Evolutionary conservation across 202 grass and related monocot genomes (phyloP).

Genomic region (Sporobolus alterniflorus): DNA sequence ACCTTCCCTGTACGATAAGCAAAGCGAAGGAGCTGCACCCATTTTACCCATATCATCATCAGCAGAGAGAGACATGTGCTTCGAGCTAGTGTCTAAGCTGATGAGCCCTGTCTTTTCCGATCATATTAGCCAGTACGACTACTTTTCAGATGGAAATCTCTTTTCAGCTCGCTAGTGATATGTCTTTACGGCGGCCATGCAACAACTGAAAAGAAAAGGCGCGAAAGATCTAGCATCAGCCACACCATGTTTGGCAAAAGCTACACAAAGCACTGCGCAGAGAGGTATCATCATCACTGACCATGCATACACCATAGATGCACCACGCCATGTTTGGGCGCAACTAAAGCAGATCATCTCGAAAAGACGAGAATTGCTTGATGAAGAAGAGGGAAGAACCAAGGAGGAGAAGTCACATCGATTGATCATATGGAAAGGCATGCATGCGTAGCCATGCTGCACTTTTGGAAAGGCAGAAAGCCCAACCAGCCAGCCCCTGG

Average conservation of each 20-base stretch:
- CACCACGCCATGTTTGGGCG: neutral
- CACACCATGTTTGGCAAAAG: constrained; percentile 48
- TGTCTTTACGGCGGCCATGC: constrained; percentile 50
- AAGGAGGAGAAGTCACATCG: constrained; percentile 19
- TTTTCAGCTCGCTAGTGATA: constrained; percentile 20
- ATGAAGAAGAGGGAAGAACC: neutral
- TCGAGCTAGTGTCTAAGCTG: neutral
- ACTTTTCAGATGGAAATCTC: constrained; percentile 53
- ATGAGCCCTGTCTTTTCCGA: constrained; percentile 3
- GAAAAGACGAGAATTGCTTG: constrained; percentile 16
- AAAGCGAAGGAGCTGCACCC: constrained; percentile 41
- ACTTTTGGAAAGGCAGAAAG: constrained; percentile 29
- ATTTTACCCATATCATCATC: neutral
- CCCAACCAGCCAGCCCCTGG: neutral
- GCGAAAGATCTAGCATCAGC: constrained; percentile 40
- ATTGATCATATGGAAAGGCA: constrained; percentile 24
- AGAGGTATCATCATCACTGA: constrained; percentile 11
- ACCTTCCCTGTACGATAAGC: constrained; percentile 34
- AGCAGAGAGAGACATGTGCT: constrained; percentile 7
- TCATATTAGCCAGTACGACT: constrained; percentile 15
- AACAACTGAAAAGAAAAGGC: constrained; percentile 39
- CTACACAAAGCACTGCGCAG: constrained; percentile 26
- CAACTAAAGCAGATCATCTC: constrained; percentile 15
- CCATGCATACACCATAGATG: too few relatives aligned
- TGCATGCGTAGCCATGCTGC: constrained; percentile 32